These are phyloP conservation scores for Lepiota brunneoincarnata DNA, from an alignment of 768 basidiomycete genomes.

Conservation along the genomic window DNA sequence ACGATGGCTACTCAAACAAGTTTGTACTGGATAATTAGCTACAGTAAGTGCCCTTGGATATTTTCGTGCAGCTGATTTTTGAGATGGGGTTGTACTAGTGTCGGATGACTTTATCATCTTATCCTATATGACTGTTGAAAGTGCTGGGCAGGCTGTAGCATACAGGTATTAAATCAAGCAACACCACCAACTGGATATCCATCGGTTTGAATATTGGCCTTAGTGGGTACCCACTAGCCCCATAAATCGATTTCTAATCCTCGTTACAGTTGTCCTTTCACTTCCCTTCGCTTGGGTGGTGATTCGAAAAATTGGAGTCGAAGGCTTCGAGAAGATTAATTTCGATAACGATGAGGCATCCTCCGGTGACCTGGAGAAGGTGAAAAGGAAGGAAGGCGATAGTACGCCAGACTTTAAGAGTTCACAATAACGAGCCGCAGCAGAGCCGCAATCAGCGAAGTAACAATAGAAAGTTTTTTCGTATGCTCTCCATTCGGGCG, in stretches of 20 bases:
- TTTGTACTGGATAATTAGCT: conserved; percentile 29
- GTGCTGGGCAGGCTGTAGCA: conserved; percentile 31
- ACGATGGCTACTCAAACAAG: conserved; percentile 32
- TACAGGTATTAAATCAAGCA: conserved; percentile 30
- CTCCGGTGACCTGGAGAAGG: background rate
- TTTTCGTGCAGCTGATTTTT: background rate
- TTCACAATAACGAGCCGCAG: background rate
- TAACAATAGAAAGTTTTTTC: too few species aligned
- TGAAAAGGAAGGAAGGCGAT: background rate
- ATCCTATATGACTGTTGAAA: conserved; percentile 33
- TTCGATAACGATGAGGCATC: conserved; percentile 9
- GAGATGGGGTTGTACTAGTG: conserved; percentile 17
- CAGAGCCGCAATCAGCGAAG: too few species aligned
- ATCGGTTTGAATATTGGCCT: conserved; percentile 30
- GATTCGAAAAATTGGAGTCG: conserved; percentile 28
- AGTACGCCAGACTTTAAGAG: background rate
- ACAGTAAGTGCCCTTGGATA: conserved; percentile 19
- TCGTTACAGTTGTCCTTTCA: conserved; percentile 23
- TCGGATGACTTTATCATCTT: conserved; percentile 30
- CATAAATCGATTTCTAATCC: background rate
- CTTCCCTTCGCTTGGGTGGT: conserved; percentile 29
- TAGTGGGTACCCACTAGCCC: conserved; percentile 18
- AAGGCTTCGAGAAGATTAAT: conserved; percentile 23
- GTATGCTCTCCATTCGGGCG: too few species aligned
- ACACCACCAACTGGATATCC: conserved; percentile 31